Base-by-base conservation (phyloP, 2,329 filamentous ascomycete genomes). In the Venturia carpophila region DNA sequence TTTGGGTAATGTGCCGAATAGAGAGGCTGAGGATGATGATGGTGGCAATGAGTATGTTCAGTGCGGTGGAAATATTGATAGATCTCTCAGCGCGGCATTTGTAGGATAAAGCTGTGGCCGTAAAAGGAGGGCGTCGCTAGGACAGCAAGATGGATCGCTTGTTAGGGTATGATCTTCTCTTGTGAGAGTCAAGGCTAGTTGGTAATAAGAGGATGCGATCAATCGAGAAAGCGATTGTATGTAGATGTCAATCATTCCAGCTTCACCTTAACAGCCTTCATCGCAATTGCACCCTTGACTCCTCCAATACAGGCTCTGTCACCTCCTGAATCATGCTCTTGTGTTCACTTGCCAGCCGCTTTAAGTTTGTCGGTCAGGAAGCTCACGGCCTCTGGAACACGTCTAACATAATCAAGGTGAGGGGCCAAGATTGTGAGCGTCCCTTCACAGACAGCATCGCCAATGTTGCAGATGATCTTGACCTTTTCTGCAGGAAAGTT, bases 361-460 rank as follows among this genome's bases (percentile, higher is more conserved):
- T 60, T 41, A n/a, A 68, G 62, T 21, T 63, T 67, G 17, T 58
- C 62, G n/a, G 47, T 39, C 67, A 75, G 68, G 63, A 74, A 75
- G 43, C 65, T 24, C 0, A 73, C 71, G 2, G 73, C 74, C 34
- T 69, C 66, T 0, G 66, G 66, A 0, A 69, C 67, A 21, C 72
- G 71, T 39, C 42, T 27, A 9, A 39, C 56, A 60, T 77, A 77
- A 4, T 69, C 69, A 42, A 76, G 69, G 66, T 76, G 75, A 42
- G 72, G 70, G 0, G 70, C 68, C 17, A 72, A 72, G 30, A 77
- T 71, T 1, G 68, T 66, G 49, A 77, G 68, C 7, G 70, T 71
- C 5, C 76, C 75, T 19, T 64, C 49, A 65, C 75, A 78, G 4
- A 77, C 75, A 1, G 71, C 65, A 67, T 77, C 76, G 1, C 69